These are phyloP conservation scores for Neofusicoccum sp. DNA, from an alignment of 2,329 filamentous ascomycete species.

Conservation along the genomic window DNA sequence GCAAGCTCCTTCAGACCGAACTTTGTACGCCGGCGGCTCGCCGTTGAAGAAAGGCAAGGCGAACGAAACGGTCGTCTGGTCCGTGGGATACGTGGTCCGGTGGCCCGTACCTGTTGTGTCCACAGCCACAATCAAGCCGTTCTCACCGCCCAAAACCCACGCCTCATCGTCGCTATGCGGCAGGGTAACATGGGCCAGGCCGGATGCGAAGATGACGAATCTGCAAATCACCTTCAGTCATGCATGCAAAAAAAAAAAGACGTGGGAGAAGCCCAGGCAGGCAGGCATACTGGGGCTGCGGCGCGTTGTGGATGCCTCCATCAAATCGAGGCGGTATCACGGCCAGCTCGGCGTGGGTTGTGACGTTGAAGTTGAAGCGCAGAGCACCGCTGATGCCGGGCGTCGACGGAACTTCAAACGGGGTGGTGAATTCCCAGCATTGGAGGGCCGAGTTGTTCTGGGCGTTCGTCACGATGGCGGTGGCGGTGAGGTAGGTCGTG, in stretches of 20 bases:
- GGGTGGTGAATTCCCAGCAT: conserved; percentile 34
- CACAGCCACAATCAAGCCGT: conserved; percentile 32
- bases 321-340: conserved; percentile 34
- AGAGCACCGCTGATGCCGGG: conserved; percentile 32
- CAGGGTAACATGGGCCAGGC: conserved; percentile 33
- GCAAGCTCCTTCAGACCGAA: conserved; percentile 8
- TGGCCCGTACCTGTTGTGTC: conserved; percentile 34
- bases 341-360: conserved; percentile 28
- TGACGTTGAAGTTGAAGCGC: conserved; percentile 4
- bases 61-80: conserved; percentile 31
- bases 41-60: conserved; percentile 30
- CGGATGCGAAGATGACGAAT: conserved; percentile 32
- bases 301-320: conserved; percentile 35
- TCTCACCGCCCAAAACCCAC: conserved; percentile 34
- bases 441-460: conserved; percentile 33
- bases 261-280: too few relatives aligned
- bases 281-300: conserved; percentile 28
- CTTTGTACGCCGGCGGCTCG: conserved; percentile 23
- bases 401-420: conserved; percentile 27
- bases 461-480: conserved; percentile 32
- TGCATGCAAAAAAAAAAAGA: background rate
- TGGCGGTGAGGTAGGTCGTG: conserved; percentile 26
- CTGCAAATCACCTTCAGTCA: background rate
- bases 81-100: conserved; percentile 31
- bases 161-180: conserved; percentile 28